A percentile compares a stretch with the other conserved stretches of the same genome.
Evolutionary conservation across 257 asterid genomes (phyloP).

Genomic region (Eustoma russellianum): DNA sequence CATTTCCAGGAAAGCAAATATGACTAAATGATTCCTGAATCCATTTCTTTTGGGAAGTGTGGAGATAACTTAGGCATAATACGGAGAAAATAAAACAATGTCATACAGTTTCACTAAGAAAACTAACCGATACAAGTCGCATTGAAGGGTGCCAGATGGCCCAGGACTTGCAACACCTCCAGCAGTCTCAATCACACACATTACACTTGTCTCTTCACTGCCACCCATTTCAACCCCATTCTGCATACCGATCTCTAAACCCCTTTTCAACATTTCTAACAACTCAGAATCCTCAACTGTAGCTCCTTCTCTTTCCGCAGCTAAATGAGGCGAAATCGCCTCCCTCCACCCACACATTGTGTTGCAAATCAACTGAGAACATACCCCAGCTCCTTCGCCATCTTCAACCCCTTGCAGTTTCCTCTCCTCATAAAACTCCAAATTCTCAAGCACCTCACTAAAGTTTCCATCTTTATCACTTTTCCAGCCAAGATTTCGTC

Average conservation of each 20-base stretch:
- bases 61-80: no score
- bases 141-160: slow-evolving; percentile 87
- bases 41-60: no score
- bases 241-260: slow-evolving; percentile 28
- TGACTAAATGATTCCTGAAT: no score
- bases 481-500: slow-evolving; percentile 7
- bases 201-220: slow-evolving; percentile 26
- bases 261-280: slow-evolving; percentile 51
- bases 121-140: slow-evolving; percentile 75
- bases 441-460: slow-evolving; percentile 28
- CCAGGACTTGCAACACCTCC: slow-evolving; percentile 99
- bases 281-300: slow-evolving; percentile 48
- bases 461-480: slow-evolving; percentile 13
- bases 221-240: slow-evolving; percentile 11
- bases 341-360: slow-evolving; percentile 80
- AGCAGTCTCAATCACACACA: slow-evolving; percentile 89
- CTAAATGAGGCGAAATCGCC: slow-evolving; percentile 87
- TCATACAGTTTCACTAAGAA: not conserved
- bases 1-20: no score
- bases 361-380: slow-evolving; percentile 62
- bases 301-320: slow-evolving; percentile 76
- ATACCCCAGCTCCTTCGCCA: slow-evolving; percentile 24
- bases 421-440: slow-evolving; percentile 61
- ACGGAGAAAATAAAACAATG: no score
- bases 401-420: slow-evolving; percentile 48